Conservation (phyloP, 2,329 filamentous ascomycete genomes). For the Aspergillus aculeatus region DNA sequence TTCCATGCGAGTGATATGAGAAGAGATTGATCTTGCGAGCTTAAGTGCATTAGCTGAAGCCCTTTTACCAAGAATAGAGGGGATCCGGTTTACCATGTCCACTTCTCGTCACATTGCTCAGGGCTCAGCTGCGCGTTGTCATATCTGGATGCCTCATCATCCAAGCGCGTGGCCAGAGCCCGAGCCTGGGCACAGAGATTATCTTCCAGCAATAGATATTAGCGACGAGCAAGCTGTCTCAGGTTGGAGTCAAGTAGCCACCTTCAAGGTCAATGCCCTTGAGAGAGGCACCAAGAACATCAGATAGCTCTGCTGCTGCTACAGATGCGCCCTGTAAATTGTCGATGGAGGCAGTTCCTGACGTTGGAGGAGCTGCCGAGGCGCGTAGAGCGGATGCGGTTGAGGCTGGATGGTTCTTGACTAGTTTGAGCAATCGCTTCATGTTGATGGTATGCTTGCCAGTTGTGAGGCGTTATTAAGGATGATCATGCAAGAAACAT, state of each 20-base stretch:
- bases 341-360: conserved; percentile 3
- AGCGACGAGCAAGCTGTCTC: background rate
- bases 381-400: conserved; percentile 1
- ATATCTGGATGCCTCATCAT: conserved; percentile 8
- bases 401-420: background rate
- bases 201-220: background rate
- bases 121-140: conserved; percentile 2
- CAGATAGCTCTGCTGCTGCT: conserved; percentile 5
- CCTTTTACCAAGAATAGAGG: background rate
- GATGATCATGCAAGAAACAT: background rate
- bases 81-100: background rate
- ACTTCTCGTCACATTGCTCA: background rate
- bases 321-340: conserved; percentile 8
- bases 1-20: background rate
- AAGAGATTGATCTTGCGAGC: background rate
- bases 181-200: background rate
- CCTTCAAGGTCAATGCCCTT: conserved; percentile 7
- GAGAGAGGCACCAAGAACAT: conserved; percentile 2
- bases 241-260: background rate
- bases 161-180: background rate
- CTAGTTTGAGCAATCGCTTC: conserved; percentile 1
- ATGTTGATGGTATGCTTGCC: background rate
- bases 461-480: background rate
- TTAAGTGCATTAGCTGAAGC: background rate
- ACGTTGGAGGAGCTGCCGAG: conserved; percentile 1